Evolutionary conservation across 2,329 filamentous ascomycete genomes (phyloP), one percentile per base, ranked within the genome.

Genomic region (Beauveria sp.): DNA sequence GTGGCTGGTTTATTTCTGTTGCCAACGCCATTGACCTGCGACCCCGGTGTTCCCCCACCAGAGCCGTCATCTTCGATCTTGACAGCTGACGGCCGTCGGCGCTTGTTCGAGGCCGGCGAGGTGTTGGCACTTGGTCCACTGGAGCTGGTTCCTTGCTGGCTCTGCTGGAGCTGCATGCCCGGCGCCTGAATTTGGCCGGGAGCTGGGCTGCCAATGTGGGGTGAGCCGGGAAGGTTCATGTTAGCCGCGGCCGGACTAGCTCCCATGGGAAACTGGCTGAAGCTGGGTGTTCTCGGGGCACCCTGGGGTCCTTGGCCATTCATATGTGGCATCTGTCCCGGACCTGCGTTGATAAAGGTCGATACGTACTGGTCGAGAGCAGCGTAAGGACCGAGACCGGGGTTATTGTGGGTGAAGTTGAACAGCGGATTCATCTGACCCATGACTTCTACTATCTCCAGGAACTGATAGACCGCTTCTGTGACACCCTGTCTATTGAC

Each of bases 71-170:
- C 83, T 64, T 86, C 83, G 5, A 73, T 71, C 74, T 86, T 86
- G 22, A 86, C 81, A 4, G 79, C 79, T 0, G 83, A 85, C 0
- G 82, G 80, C 34, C 83, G 77, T 67, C 83, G 74, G 60, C 83
- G 76, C 73, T 86, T 86, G 66, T 84, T 85, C 40, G 81, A 83
- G 26, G 82, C 79, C 45, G 84, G 84, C 38, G 83, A 86, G 5
- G 86, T 88, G 73, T 88, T 88, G 62, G 86, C 85, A 69, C 85
- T 88, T 7, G 85, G 84, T 1, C 84, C 86, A 70, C 83, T 85
- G 10, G 85, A 88, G 70, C 77, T 84, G 38, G 85, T 87, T 45
- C 86, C 86, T 69, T 88, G 86, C 70, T 88, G 86, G 70, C 85
- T 88, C 65, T 84, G 83, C 70, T 88, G 85, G 64, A 85, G 76